Evolutionary conservation across 2,329 filamentous ascomycete species (phyloP), one percentile per base, ranked within the genome.

Genomic region (Lasiodiplodia sp.): DNA sequence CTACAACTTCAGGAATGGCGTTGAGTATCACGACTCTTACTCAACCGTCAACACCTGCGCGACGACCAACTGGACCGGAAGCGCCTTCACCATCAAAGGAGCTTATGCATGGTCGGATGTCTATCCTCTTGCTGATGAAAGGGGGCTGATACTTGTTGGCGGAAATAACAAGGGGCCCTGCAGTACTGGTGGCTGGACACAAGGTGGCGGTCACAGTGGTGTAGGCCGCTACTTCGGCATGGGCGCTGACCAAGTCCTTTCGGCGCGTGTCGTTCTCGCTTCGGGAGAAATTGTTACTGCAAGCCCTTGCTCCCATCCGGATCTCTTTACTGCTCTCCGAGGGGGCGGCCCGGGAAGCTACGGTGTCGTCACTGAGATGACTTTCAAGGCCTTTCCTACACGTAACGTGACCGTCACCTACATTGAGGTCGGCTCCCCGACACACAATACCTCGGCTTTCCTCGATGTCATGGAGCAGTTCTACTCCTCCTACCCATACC

Each of bases 291-390:
- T 74, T 4, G 57, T 77, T 16, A 75, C 67, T 28, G 77, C 77
- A 2, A 73, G 75, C 2, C 66, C 73, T 14, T 73, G 70, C 8
- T 52, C 75, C n/a, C 76, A 79, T 66, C 47, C 71, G 2, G 78
- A 79, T 55, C 73, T 79, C 1, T 79, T 78, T 71, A 80, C 77
- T 76, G 78, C 78, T 11, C 69, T 80, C 1, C 72, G 70, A 11
- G 75, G 75, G 7, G 78, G 77, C 31, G 77, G 77, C 1, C 75
- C 75, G 4, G 75, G 74, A 25, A 78, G 74, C 1, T 79, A 74
- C 58, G 78, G 72, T 14, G 72, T 79, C 23, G 75, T 78, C 18
- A 62, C 75, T 11, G 75, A 75, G 2, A 56, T 77, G 56, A 80
- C 78, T 3, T 71, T 76, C 4, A 74, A 73, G 62, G 56, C 38